phyloP scores from a whole-genome alignment of 2,329 filamentous ascomycete genomes.

The Alternaria incomplexa region DNA sequence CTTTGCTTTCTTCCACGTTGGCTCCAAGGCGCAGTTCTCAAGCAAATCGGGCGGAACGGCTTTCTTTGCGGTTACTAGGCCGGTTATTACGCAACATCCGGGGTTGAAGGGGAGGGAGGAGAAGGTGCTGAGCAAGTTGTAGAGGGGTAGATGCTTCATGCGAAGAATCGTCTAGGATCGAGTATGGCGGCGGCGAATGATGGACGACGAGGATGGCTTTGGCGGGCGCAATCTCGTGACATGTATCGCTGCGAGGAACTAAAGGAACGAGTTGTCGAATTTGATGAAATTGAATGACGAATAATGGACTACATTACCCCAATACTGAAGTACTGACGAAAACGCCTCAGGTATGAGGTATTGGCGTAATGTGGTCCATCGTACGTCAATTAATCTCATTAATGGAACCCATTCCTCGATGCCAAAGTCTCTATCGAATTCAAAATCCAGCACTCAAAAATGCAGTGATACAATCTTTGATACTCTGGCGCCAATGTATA shows the following conservation, averaged over 20 bases:
- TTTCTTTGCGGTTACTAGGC: slow-evolving; percentile 33
- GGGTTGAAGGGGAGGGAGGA: slow-evolving; percentile 28
- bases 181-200: not conserved
- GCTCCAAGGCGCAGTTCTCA: slow-evolving; percentile 30
- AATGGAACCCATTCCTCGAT: no score
- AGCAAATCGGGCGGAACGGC: slow-evolving; percentile 29
- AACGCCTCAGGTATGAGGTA: no score
- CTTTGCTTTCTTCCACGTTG: slow-evolving; percentile 36
- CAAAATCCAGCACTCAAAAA: no score
- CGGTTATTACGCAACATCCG: slow-evolving; percentile 25
- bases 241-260: not conserved
- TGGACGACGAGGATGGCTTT: not conserved
- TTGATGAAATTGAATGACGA: not conserved
- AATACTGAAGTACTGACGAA: no score
- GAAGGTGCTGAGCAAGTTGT: slow-evolving; percentile 18
- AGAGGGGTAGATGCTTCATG: not conserved
- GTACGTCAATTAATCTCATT: no score
- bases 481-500: not conserved
- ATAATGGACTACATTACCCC: not conserved
- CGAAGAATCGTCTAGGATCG: not conserved
- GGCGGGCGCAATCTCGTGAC: not conserved
- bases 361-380: no score
- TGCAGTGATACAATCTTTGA: not conserved
- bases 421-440: no score
- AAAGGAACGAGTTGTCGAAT: not conserved